These are phyloP conservation scores for Amphichorda felina DNA, from an alignment of 2,329 filamentous ascomycete species.

Conservation along the genomic window DNA sequence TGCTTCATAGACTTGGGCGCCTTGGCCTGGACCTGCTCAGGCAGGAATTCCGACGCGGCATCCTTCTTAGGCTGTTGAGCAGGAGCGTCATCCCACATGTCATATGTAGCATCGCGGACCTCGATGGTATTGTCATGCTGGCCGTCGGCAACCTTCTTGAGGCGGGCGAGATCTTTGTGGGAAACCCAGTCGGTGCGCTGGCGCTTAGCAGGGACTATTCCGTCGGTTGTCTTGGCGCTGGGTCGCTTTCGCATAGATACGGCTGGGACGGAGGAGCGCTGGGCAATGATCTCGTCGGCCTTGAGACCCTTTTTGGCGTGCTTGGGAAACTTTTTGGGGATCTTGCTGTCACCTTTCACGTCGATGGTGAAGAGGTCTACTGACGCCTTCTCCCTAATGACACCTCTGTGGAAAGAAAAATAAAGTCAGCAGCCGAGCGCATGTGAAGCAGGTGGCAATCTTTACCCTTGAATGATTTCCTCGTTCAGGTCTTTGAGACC, in stretches of 20 bases:
- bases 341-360: constrained; percentile 54
- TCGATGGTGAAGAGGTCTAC: constrained; percentile 81
- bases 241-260: constrained; percentile 69
- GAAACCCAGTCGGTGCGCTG: constrained; percentile 70
- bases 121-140: constrained; percentile 42
- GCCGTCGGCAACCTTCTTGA: constrained; percentile 71
- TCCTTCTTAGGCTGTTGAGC: constrained; percentile 23
- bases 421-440: too few species aligned
- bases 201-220: constrained; percentile 63
- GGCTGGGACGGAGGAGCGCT: constrained; percentile 70
- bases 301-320: constrained; percentile 70
- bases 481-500: constrained; percentile 78
- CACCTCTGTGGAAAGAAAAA: constrained; percentile 45
- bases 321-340: constrained; percentile 51
- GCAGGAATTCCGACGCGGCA: constrained; percentile 44
- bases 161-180: constrained; percentile 67
- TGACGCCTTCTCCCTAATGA: constrained; percentile 72
- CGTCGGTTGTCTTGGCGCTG: constrained; percentile 54
- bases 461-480: constrained; percentile 81
- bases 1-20: constrained; percentile 66
- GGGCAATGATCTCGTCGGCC: constrained; percentile 81
- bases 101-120: constrained; percentile 55
- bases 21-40: constrained; percentile 52
- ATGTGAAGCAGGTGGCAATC: not conserved
- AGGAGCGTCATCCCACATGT: constrained; percentile 54